Evolutionary conservation across 345 rosid species (phyloP), one percentile per base, ranked within the genome.

Genomic region (Balakata baccata): DNA sequence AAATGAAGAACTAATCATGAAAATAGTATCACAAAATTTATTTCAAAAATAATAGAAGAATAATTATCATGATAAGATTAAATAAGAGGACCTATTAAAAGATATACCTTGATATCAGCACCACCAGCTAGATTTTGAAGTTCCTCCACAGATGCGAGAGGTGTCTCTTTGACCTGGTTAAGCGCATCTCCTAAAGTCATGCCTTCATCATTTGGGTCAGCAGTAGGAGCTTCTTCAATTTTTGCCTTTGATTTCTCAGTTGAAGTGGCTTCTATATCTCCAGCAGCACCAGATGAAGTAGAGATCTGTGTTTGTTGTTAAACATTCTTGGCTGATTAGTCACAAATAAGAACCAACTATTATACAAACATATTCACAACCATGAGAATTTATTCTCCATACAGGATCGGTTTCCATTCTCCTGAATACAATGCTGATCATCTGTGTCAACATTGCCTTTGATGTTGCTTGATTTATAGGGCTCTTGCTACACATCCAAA

Each of bases 401-500:
- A 95, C 99, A 86, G 83, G 88, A 78, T 90, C 96, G 66, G 87
- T 82, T 83, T 95, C 99, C 99, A 95, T 95, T 85, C 99, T 92
- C 81, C 97, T 86, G 83, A 91, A 88, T 61, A 89, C 85, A 39
- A 95, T 92, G 89, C 92, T 90, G 79, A 95, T 88, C 97, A 95
- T 95, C 86, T 95, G 99, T 46, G 99, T 92, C 87, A 95, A 78
- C 99, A 95, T 95, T 74, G 99, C 99, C 85, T 92, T 95, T 50
- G 99, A 92, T 18, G 99, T 95, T 51, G 96, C 96, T 86, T 95
- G 99, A 80, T 95, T 92, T 80, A 95, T 83, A 41, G 94, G 97
- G 84, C 97, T 95, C 92, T 95, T 95, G 92, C 98, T 95, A 78
- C 85, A 87, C 70, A 82, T 67, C 73, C 79, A 86, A 79, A 83